Evolutionary conservation across 2,329 filamentous ascomycete species (phyloP).

Genomic region (Tolypocladium tundrense): DNA sequence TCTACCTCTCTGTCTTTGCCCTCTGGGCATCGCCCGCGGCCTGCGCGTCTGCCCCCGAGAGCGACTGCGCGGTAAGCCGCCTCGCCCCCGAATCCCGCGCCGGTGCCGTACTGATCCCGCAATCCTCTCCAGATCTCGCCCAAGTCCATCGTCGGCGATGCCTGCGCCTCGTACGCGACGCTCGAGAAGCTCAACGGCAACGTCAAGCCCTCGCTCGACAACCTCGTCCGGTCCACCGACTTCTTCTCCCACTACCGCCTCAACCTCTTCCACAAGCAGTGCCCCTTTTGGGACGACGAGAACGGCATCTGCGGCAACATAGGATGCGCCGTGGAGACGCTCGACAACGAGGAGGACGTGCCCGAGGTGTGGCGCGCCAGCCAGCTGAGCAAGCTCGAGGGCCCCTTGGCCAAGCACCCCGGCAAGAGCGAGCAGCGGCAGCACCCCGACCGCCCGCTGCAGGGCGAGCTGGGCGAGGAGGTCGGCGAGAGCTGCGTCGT

Average conservation of each 20-base stretch:
- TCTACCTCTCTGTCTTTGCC: conserved; percentile 46
- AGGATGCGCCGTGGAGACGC: conserved; percentile 87
- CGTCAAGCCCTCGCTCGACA: conserved; percentile 66
- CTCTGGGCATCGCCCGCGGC: conserved; percentile 39
- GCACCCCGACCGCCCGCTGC: conserved; percentile 61
- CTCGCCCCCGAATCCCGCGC: conserved; percentile 1
- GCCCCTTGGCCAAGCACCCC: conserved; percentile 83
- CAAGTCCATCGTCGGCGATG: conserved; percentile 80
- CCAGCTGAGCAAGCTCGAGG: conserved; percentile 84
- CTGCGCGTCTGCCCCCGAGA: conserved; percentile 30
- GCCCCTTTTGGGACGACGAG: conserved; percentile 92
- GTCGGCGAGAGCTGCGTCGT: conserved; percentile 95
- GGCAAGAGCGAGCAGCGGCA: conserved; percentile 63
- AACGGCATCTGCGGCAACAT: conserved; percentile 95
- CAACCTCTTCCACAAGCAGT: conserved; percentile 88
- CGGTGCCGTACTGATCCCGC: not conserved
- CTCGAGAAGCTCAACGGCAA: conserved; percentile 75
- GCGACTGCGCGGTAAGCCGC: conserved; percentile 43
- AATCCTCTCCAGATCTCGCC: conserved; percentile 55
- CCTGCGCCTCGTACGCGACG: conserved; percentile 85
- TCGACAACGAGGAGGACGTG: conserved; percentile 92
- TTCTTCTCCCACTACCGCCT: conserved; percentile 98
- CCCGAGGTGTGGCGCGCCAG: conserved; percentile 84
- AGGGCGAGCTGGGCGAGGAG: conserved; percentile 71
- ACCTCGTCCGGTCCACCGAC: conserved; percentile 78